A percentile compares a stretch with the other conserved stretches of the same genome.
Conservation (phyloP, 495 filamentous ascomycete genomes). For the Penicillium alfredii region DNA sequence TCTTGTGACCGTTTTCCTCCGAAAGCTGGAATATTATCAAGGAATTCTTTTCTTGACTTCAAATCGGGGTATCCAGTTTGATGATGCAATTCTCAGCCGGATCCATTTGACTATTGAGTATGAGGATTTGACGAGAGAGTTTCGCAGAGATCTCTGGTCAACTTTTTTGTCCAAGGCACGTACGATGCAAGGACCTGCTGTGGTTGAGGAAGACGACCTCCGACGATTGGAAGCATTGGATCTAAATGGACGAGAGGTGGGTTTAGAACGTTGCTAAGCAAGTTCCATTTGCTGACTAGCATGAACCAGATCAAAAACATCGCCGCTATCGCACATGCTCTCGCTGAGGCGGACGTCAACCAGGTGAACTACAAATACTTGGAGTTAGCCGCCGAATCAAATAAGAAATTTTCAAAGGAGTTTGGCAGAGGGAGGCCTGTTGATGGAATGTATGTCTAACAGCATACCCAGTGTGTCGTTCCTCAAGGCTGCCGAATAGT, state of each 20-base stretch:
- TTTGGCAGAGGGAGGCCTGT: too few relatives aligned
- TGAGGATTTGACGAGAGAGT: slow-evolving; percentile 17
- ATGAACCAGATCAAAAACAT: too few relatives aligned
- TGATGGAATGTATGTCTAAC: too few relatives aligned
- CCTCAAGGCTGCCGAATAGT: too few relatives aligned
- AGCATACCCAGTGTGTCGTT: too few relatives aligned
- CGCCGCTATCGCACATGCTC: too few relatives aligned
- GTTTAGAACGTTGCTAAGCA: too few relatives aligned
- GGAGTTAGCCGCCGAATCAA: too few relatives aligned
- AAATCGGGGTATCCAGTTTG: slow-evolving; percentile 37
- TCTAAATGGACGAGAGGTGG: slow-evolving; percentile 23
- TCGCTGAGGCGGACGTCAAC: too few relatives aligned
- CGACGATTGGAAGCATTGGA: slow-evolving; percentile 11
- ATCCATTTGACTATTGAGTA: slow-evolving; percentile 28
- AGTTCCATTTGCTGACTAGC: too few relatives aligned
- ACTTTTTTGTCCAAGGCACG: background rate
- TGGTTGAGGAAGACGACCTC: slow-evolving; percentile 11
- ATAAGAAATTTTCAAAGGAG: too few relatives aligned
- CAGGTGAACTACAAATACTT: too few relatives aligned
- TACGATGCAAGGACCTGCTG: slow-evolving; percentile 8
- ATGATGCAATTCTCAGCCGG: slow-evolving; percentile 41
- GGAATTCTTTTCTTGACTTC: slow-evolving; percentile 49
- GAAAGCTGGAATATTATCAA: slow-evolving; percentile 49
- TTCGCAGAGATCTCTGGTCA: slow-evolving; percentile 12
- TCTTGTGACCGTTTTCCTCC: slow-evolving; percentile 36